phyloP scores from a whole-genome alignment of 1,139 yeast species.

The Spencermartinsiella ligniputridi region DNA sequence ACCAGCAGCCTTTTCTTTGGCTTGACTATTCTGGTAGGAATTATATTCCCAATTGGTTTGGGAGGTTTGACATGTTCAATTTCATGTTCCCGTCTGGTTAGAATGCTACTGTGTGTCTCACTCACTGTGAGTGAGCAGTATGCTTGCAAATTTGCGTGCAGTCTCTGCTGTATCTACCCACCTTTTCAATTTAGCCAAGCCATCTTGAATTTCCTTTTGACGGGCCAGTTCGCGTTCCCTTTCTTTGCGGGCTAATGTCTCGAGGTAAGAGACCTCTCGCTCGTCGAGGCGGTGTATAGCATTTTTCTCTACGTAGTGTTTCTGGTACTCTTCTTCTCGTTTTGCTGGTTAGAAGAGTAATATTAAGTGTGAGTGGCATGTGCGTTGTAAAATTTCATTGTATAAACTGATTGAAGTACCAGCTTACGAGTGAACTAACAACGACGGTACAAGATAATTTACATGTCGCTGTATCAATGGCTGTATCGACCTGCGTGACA shows the following conservation, averaged over 20 bases:
- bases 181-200: slow-evolving; percentile 10
- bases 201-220: slow-evolving; percentile 14
- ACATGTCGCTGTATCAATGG: no score
- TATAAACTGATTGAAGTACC: no score
- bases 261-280: slow-evolving; percentile 16
- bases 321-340: slow-evolving; percentile 16
- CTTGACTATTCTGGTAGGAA: neutral
- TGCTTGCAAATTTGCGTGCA: no score
- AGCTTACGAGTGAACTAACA: no score
- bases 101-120: no score
- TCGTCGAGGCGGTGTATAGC: slow-evolving; percentile 16
- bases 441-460: no score
- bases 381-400: no score
- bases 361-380: neutral
- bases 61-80: neutral
- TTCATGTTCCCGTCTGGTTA: neutral
- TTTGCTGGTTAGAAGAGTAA: slow-evolving; percentile 8
- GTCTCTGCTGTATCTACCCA: no score
- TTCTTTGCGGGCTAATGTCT: slow-evolving; percentile 9
- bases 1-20: neutral
- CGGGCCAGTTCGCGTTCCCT: slow-evolving; percentile 11
- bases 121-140: no score
- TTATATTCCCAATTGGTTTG: neutral
- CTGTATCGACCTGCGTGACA: no score
- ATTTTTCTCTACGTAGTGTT: slow-evolving; percentile 12